Conservation (phyloP, 2,329 filamentous ascomycete genomes). For the Talaromyces verruculosus region DNA sequence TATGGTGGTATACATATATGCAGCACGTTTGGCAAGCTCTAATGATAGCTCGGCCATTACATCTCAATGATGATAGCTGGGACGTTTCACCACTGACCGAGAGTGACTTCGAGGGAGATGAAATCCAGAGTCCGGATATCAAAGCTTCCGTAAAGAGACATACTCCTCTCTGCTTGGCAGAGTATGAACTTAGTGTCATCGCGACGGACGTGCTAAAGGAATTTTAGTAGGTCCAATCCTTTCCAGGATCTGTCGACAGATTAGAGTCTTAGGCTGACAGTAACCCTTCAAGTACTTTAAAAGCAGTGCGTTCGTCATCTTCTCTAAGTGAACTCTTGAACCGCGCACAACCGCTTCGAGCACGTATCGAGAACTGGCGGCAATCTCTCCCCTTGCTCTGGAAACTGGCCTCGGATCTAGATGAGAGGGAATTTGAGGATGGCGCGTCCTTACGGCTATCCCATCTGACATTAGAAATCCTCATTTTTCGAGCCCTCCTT, state of each 20-base stretch:
- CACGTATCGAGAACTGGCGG: slow-evolving; percentile 3
- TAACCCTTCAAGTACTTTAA: not conserved
- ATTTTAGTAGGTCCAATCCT: slow-evolving; percentile 5
- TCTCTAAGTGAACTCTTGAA: not conserved
- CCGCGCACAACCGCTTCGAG: slow-evolving; percentile 3
- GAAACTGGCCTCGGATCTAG: not conserved
- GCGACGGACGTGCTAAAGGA: slow-evolving; percentile 2
- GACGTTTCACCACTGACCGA: not conserved
- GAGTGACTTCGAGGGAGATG: slow-evolving; percentile 7
- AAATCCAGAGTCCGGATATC: slow-evolving; percentile 1
- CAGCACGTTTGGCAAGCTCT: slow-evolving; percentile 9
- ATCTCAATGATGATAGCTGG: slow-evolving; percentile 10
- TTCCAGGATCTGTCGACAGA: not conserved
- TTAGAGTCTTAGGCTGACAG: not conserved
- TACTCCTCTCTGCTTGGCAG: not conserved
- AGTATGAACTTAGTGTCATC: slow-evolving; percentile 1
- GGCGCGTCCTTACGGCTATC: not conserved
- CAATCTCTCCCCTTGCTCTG: slow-evolving; percentile 9
- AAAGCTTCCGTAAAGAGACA: not conserved
- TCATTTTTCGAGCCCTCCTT: slow-evolving; percentile 13
- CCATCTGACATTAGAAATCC: slow-evolving; percentile 1
- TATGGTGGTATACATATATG: slow-evolving; percentile 12
- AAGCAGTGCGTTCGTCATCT: not conserved
- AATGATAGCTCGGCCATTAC: slow-evolving; percentile 1
- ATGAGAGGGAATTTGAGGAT: slow-evolving; percentile 1